Evolutionary conservation across 345 rosid species (phyloP).

Genomic region (Noccaea caerulescens): DNA sequence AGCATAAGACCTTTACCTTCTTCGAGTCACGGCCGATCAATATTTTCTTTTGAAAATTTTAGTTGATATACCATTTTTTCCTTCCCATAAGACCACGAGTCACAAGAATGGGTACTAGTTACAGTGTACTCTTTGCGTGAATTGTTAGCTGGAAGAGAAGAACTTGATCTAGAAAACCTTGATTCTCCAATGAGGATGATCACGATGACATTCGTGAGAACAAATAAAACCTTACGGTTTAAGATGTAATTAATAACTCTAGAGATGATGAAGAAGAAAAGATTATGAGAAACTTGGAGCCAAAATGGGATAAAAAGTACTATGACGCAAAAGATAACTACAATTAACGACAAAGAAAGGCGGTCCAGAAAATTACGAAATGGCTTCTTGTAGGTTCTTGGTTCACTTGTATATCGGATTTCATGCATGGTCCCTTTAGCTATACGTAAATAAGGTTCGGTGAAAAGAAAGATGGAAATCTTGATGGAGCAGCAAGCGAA

Average conservation of each 20-base stretch:
- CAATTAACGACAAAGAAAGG: slow-evolving; percentile 34
- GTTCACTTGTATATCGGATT: slow-evolving; percentile 44
- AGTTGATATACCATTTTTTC: slow-evolving; percentile 3
- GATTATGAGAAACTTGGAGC: slow-evolving; percentile 42
- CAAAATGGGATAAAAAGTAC: slow-evolving; percentile 50
- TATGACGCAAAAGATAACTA: slow-evolving; percentile 44
- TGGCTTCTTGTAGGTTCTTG: slow-evolving; percentile 27
- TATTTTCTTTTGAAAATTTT: not conserved
- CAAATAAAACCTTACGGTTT: slow-evolving; percentile 52
- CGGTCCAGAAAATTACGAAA: slow-evolving; percentile 40
- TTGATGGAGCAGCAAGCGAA: slow-evolving; percentile 8
- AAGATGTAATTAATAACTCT: slow-evolving; percentile 36
- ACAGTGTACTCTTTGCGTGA: slow-evolving; percentile 48
- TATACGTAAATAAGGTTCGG: not conserved
- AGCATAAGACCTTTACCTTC: slow-evolving; percentile 25
- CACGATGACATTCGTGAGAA: slow-evolving; percentile 62
- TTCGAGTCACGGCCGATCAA: slow-evolving; percentile 1
- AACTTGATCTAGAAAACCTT: slow-evolving; percentile 49
- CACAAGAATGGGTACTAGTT: slow-evolving; percentile 37
- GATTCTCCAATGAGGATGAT: slow-evolving; percentile 55
- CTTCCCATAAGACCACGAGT: slow-evolving; percentile 27
- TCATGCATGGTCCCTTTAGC: slow-evolving; percentile 45
- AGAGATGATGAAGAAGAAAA: slow-evolving; percentile 45
- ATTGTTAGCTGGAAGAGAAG: slow-evolving; percentile 37
- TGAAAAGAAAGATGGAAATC: slow-evolving; percentile 1